Base-by-base conservation (phyloP, 208 protist genomes). In the Trypanosoma vivax region DNA sequence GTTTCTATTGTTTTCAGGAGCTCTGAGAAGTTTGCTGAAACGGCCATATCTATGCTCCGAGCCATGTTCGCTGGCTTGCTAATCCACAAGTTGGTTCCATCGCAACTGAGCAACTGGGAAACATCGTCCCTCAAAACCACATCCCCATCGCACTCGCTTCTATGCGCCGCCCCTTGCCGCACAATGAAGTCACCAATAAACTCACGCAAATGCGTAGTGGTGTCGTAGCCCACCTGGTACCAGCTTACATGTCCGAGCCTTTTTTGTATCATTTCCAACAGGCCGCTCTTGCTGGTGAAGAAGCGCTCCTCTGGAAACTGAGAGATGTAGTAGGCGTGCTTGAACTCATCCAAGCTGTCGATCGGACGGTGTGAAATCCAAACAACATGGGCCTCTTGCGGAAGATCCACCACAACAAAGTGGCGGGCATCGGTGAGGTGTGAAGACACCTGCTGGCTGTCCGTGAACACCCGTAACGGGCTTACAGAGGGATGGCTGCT, bases 1-100 rank as follows among this genome's bases (percentile, higher is more conserved):
- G 70, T 62, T 40, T 79, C 60, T 5, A 66, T 54, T 10, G 54
- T 37, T 51, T 73, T 76, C 37, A 79, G 53, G 35, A 83, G 53
- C 24, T 56, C 63, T 28, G 54, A 45, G 2, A 83, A 57, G 52
- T 79, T 69, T 14, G 52, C 39, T 5, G 76, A 49, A 30, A 73
- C 54, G 21, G 64, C 64, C 48, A 83, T 64, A 35, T 60, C 50
- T 24, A 66, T 53, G 23, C 59, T 66, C 34, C 53, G 29, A 4
- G 69, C 57, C 48, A 58, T 21, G 24, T 65, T 65, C 14, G 38
- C 19, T 14, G 69, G 59, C 48, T 76, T 68, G 28, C 49, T 60
- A 19, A 68, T 59, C 69, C 69, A 76, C 16, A 62, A 31, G 48
- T 76, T 76, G 6, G 60, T 66, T 21, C 62, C 50, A 58, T 76